Base-by-base conservation (phyloP, 2,329 filamentous ascomycete species). In the Aspergillus vadensis region DNA sequence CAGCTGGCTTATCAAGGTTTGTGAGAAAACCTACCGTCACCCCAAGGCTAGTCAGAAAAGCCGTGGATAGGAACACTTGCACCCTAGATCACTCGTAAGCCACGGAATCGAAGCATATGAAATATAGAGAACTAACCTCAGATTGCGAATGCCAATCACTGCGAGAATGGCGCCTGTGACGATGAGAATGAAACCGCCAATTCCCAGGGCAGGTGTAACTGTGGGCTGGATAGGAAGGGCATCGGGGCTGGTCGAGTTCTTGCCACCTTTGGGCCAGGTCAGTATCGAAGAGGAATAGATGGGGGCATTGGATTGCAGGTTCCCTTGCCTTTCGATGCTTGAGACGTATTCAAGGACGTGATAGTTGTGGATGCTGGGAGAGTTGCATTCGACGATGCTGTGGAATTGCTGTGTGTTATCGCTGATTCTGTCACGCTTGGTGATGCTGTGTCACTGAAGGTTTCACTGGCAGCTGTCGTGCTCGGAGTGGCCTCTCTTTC, bases 71-170 rank as follows among this genome's bases (percentile, higher is more conserved):
- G 74, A 90, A 96, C 15, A 90, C 88, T 72, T 95, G 89, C 12
- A 94, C 70, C 70, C 79, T 82, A 59, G 32, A 12, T n/a, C n/a
- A 6, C 39, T 32, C 1, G 56, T 72, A 55, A 74, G 67, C 25
- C 50, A 49, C 17, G 2, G 5, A 17, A 5, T 15, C 6, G 49
- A 1, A 39, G 8, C 9, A 15, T 30, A 15, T 12, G 19, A 17
- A 27, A 14, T 2, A 21, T 38, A 5, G 3, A 17, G 17, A 10
- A 39, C 57, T 64, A 72, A 83, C 85, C 85, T 88, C 74, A 85
- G 83, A 70, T 91, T 91, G 76, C 91, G 94, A 70, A 96, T 91
- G 1, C 93, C 93, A 66, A 96, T 84, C 19, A 97, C 76, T 7
- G 86, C 83, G 71, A 95, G 89, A 6, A 85, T 80, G 8, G 83